Evolutionary conservation across 192 early-diverging fungal species (phyloP).

Genomic region (Coemansia sp.): DNA sequence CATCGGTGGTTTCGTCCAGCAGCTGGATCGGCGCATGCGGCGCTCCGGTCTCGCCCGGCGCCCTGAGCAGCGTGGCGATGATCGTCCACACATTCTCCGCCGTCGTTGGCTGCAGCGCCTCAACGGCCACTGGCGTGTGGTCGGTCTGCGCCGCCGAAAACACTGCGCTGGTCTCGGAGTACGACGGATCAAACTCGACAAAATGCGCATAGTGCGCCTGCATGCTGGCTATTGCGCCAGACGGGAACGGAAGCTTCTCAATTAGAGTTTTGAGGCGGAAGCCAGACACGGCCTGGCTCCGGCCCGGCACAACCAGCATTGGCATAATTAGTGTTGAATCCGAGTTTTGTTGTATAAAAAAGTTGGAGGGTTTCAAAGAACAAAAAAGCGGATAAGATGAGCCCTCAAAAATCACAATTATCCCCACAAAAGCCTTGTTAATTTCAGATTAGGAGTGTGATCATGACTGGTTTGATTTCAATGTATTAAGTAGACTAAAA

Average conservation of each 20-base stretch:
- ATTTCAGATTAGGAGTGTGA: too few relatives aligned
- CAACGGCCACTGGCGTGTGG: conserved; percentile 30
- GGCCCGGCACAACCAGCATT: conserved; percentile 88
- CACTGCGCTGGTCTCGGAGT: conserved; percentile 38
- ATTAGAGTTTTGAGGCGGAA: conserved; percentile 68
- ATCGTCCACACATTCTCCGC: conserved; percentile 35
- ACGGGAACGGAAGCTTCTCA: conserved; percentile 58
- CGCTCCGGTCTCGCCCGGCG: conserved; percentile 28
- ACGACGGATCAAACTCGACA: conserved; percentile 57
- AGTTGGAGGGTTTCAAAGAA: background rate
- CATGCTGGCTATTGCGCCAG: conserved; percentile 58
- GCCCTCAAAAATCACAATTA: too few relatives aligned
- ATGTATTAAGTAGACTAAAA: too few relatives aligned
- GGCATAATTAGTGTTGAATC: conserved; percentile 20
- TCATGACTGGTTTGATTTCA: too few relatives aligned
- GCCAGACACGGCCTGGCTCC: conserved; percentile 69
- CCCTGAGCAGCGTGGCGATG: conserved; percentile 35
- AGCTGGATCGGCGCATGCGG: conserved; percentile 32
- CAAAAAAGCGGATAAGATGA: background rate
- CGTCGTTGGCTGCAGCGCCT: conserved; percentile 11
- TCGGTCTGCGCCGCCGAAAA: conserved; percentile 39
- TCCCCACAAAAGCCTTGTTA: too few relatives aligned
- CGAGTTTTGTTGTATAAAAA: background rate
- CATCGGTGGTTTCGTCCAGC: conserved; percentile 13
- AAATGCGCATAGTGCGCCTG: conserved; percentile 76